These are phyloP conservation scores for Aspergillus conjunctus DNA, from an alignment of 495 filamentous ascomycete species.

Conservation along the genomic window DNA sequence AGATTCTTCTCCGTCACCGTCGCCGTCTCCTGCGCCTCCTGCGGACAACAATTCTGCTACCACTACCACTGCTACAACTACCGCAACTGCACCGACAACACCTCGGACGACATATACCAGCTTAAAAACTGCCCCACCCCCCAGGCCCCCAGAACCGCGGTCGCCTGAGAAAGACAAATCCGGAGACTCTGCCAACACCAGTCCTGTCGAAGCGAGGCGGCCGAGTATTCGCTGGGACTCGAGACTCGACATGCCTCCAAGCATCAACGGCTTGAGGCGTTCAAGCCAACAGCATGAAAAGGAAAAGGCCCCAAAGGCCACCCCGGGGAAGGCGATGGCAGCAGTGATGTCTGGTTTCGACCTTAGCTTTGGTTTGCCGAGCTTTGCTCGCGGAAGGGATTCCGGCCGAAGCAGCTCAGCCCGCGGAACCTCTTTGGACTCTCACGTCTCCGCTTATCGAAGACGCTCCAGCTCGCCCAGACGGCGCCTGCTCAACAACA, in stretches of 20 bases:
- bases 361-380: constrained; percentile 36
- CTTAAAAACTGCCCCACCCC: constrained; percentile 18
- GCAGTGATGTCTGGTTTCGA: constrained; percentile 47
- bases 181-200: constrained; percentile 16
- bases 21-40: constrained; percentile 7
- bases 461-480: constrained; percentile 63
- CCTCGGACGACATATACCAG: constrained; percentile 11
- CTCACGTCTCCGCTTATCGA: constrained; percentile 60
- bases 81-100: constrained; percentile 17
- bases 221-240: constrained; percentile 32
- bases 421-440: constrained; percentile 57
- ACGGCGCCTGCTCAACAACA: constrained; percentile 42
- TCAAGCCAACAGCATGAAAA: constrained; percentile 24
- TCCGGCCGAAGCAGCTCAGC: constrained; percentile 50
- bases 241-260: constrained; percentile 26
- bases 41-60: constrained; percentile 3
- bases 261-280: constrained; percentile 19
- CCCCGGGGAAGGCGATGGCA: constrained; percentile 35
- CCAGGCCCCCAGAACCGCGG: constrained; percentile 17
- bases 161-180: constrained; percentile 18
- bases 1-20: constrained; percentile 18
- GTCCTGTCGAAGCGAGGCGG: constrained; percentile 11
- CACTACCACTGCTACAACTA: constrained; percentile 20
- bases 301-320: constrained; percentile 26
- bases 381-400: constrained; percentile 44